A percentile compares a stretch with the other conserved stretches of the same genome.
These are phyloP conservation scores for Coniochaeta sp. DNA, from an alignment of 2,329 filamentous ascomycete species.

Conservation along the genomic window DNA sequence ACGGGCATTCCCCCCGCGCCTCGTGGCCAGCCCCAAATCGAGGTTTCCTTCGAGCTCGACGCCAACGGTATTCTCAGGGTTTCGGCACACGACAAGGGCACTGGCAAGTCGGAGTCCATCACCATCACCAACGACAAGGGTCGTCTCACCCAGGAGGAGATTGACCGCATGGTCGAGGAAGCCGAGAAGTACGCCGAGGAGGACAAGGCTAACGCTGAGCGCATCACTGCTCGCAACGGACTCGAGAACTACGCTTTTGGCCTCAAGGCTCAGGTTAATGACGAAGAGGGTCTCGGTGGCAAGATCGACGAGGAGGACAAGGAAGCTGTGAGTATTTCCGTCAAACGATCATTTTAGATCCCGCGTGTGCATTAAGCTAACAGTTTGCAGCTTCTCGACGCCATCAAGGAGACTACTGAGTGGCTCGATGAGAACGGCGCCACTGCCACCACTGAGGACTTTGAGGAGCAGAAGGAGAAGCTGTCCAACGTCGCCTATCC, in stretches of 20 bases:
- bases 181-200: constrained; percentile 98
- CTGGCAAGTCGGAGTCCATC: constrained; percentile 93
- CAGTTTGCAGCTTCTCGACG: constrained; percentile 64
- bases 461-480: constrained; percentile 99
- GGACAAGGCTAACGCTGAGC: constrained; percentile 95
- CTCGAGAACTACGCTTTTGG: constrained; percentile 99
- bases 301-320: constrained; percentile 99
- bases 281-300: constrained; percentile 91
- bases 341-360: neutral
- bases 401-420: constrained; percentile 92
- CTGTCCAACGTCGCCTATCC: constrained; percentile 93
- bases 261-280: constrained; percentile 98
- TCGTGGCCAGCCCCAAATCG: constrained; percentile 94
- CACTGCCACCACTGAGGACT: constrained; percentile 83
- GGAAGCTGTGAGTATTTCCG: constrained; percentile 63
- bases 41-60: constrained; percentile 96
- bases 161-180: constrained; percentile 98
- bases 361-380: constrained; percentile 23
- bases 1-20: constrained; percentile 92
- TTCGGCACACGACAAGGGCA: constrained; percentile 93
- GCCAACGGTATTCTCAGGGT: constrained; percentile 99
- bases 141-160: constrained; percentile 90
- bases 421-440: constrained; percentile 95
- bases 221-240: constrained; percentile 91
- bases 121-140: constrained; percentile 99